Base-by-base conservation (phyloP, 805 yeast genomes). In the Candida glaebosa region DNA sequence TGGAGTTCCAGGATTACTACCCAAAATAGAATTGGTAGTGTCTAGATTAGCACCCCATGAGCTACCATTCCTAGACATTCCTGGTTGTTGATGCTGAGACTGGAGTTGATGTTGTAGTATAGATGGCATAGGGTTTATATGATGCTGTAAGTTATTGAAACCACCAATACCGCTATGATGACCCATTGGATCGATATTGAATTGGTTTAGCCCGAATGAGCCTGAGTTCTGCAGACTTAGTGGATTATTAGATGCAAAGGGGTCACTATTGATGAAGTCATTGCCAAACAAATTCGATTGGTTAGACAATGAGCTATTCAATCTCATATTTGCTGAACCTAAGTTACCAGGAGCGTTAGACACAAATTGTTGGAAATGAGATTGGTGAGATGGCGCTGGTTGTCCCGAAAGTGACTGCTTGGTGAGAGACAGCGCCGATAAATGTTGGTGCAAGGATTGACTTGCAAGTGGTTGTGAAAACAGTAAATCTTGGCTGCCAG, bases 11-110 rank as follows among this genome's bases (percentile, higher is more conserved):
- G 70, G 65, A 12, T 47, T 49, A 39, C 54, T 51, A 6, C 52
- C 50, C 18, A 53, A 50, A 24, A 58, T 39, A 2, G 52, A 42
- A 25, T 46, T 38, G 9, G 47, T 40, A 9, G 52, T 47, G 43
- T 67, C 71, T 34, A 69, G 47, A 1, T 43, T 16, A 9, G 41
- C 16, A n/a, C 63, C 71, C 75, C 75, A 69, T 10, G 68, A 67
- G 41, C 66, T 59, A 44, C 58, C 66, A 22, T 58, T 57, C 28
- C 71, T 48, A 1, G 66, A 55, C 41, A 67, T 54, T 32, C 48
- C 46, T 2, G 68, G 62, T 41, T 61, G 67, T 18, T 58, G 56
- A 38, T 57, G 63, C 15, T 60, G 58, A 19, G 51, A 54, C 10
- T 58, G 57, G 24, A 59, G 57, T 44, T 60, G 67, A 19, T 54